Base-by-base conservation (phyloP, 306 rosid species). In the Alnus rubra region DNA sequence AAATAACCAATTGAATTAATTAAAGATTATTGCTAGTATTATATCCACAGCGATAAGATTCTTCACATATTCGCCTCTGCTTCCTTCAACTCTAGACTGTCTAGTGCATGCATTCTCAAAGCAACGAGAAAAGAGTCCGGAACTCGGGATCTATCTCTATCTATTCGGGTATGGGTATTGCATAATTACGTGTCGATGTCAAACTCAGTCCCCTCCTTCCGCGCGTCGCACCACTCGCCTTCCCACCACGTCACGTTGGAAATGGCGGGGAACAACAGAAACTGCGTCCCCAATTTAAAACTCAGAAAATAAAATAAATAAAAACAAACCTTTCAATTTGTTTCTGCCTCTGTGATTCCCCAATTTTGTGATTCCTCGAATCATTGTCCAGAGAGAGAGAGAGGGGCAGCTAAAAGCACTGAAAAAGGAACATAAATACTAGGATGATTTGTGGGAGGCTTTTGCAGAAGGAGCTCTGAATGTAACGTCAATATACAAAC, bases 201-300 rank as follows among this genome's bases (percentile, higher is more conserved):
- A 80, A 78, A 68, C 45, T 31, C 74, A 52, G 60, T 5, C 19
- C 69, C 53, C 78, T 67, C 19, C 0, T 23, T 4, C 7, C 2
- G 87, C 85, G 88, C 89, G 91, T 89, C 18, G 5, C 0, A 0
- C 0, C 52, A 92, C 91, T 86, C 83, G 84, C 86, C 68, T 1
- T 59, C 58, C 60, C 54, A 56, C 52, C 77, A 78, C 82, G 78
- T 84, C 80, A 72, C 78, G 58, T 76, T 37, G 81, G 74, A 80
- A 85, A 74, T 52, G 91, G 92, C 92, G 88, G 93, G 94, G 89
- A 86, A 85, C 89, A 83, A 51, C 81, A 14, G 18, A 73, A 35
- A 63, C 82, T 76, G 76, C 78, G 39, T 73, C 23, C 65, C 76
- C 81, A 80, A 80, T 88, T 84, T 56, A 83, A 86, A 89, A 87